phyloP scores from a whole-genome alignment of 2,329 filamentous ascomycete species.

The Xylariaceae sp. region DNA sequence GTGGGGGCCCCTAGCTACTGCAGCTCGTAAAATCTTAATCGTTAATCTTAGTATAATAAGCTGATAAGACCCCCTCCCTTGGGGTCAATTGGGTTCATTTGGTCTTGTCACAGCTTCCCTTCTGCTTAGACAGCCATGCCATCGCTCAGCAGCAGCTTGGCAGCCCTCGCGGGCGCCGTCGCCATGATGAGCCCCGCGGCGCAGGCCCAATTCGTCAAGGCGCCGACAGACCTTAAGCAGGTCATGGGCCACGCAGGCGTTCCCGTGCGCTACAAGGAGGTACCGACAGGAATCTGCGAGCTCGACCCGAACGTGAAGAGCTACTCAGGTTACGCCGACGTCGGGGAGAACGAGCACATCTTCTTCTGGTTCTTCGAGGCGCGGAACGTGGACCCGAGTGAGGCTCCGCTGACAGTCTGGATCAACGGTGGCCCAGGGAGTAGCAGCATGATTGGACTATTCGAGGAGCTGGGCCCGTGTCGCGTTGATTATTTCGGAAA shows the following conservation, averaged over 20 bases:
- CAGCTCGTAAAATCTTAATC: too few species aligned
- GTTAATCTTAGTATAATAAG: too few species aligned
- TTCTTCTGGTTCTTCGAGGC: constrained; percentile 51
- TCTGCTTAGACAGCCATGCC: constrained; percentile 23
- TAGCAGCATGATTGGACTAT: constrained; percentile 52
- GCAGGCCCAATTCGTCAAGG: constrained; percentile 27
- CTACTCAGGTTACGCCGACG: constrained; percentile 41
- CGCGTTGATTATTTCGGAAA: constrained; percentile 40
- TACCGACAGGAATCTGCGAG: constrained; percentile 44
- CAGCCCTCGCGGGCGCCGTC: constrained; percentile 17
- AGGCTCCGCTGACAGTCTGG: constrained; percentile 48
- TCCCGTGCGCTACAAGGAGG: constrained; percentile 45
- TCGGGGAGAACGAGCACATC: constrained; percentile 37
- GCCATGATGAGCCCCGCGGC: constrained; percentile 12
- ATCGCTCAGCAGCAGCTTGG: constrained; percentile 14
- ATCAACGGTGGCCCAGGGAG: constrained; percentile 51
- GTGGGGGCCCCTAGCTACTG: too few species aligned
- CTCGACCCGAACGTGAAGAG: constrained; percentile 38
- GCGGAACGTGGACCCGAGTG: constrained; percentile 38
- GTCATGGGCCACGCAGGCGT: constrained; percentile 32
- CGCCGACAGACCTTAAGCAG: constrained; percentile 26
- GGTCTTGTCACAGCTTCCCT: too few species aligned
- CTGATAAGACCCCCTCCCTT: too few species aligned
- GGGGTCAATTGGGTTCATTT: too few species aligned
- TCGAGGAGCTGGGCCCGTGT: constrained; percentile 42